phyloP scores from a whole-genome alignment of 1,284 basidiomycete genomes.

The Sparassis latifolia region DNA sequence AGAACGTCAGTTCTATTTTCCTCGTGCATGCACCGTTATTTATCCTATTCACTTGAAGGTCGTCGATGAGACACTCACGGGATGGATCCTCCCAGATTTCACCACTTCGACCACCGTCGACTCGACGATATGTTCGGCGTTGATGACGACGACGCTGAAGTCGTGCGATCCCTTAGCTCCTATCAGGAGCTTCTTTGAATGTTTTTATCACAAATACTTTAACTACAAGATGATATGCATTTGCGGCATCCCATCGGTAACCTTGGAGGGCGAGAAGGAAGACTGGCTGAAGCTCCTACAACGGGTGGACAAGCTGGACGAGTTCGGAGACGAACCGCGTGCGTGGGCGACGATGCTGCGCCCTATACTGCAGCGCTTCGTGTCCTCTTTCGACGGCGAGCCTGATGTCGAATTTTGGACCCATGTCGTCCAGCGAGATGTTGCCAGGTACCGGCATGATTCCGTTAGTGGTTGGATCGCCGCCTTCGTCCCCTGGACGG shows the following conservation, averaged over 20 bases:
- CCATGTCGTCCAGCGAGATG: conserved; percentile 15
- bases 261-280: conserved; percentile 32
- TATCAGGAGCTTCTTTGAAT: background rate
- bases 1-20: conserved; percentile 9
- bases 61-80: conserved; percentile 27
- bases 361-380: conserved; percentile 30
- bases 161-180: conserved; percentile 4
- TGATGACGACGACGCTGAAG: conserved; percentile 40
- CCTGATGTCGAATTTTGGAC: conserved; percentile 32
- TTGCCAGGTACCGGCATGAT: conserved; percentile 16
- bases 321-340: conserved; percentile 27
- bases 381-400: conserved; percentile 27
- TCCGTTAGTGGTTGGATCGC: conserved; percentile 31
- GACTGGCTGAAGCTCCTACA: conserved; percentile 30
- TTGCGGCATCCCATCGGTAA: conserved; percentile 44
- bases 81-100: conserved; percentile 41
- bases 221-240: conserved; percentile 21
- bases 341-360: conserved; percentile 29
- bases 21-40: conserved; percentile 22
- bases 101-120: conserved; percentile 40
- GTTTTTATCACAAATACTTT: conserved; percentile 25
- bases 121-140: conserved; percentile 31
- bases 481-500: conserved; percentile 33
- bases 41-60: conserved; percentile 13
- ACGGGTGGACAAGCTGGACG: conserved; percentile 29